Percentiles rank a stretch among this genome's conserved stretches.
Conservation (phyloP, 768 basidiomycete species). For the Mycena chlorophos region DNA sequence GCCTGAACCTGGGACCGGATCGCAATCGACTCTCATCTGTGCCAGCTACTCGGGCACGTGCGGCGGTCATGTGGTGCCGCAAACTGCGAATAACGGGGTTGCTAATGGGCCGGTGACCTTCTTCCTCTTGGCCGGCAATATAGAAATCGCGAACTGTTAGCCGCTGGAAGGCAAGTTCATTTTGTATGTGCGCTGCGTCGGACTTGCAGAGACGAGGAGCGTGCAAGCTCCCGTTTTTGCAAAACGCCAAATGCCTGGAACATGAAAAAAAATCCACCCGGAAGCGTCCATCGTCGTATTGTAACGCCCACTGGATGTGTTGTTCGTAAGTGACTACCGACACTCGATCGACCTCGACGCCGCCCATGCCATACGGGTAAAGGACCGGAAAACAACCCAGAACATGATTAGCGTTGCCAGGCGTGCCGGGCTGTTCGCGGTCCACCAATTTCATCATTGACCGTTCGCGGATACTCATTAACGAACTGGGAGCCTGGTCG, state of each 20-base stretch:
- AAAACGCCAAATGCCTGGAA: neutral
- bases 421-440: slow-evolving; percentile 26
- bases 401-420: slow-evolving; percentile 30
- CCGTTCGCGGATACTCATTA: slow-evolving; percentile 29
- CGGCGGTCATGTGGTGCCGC: slow-evolving; percentile 26
- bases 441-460: slow-evolving; percentile 1
- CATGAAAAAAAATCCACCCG: slow-evolving; percentile 13
- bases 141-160: neutral
- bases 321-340: slow-evolving; percentile 19
- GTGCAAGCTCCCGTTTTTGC: neutral
- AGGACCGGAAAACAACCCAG: slow-evolving; percentile 32
- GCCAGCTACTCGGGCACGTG: slow-evolving; percentile 27
- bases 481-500: slow-evolving; percentile 25
- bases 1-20: slow-evolving; percentile 39
- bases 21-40: slow-evolving; percentile 32
- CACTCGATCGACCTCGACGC: slow-evolving; percentile 25
- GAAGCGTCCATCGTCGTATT: slow-evolving; percentile 33
- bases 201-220: neutral
- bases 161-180: neutral
- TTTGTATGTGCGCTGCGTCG: neutral
- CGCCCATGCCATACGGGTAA: slow-evolving; percentile 37
- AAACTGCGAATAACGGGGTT: slow-evolving; percentile 31
- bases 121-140: slow-evolving; percentile 37
- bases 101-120: slow-evolving; percentile 11
- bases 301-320: slow-evolving; percentile 31